Conservation (phyloP, 257 asterid genomes). For the Nicotiana knightiana region DNA sequence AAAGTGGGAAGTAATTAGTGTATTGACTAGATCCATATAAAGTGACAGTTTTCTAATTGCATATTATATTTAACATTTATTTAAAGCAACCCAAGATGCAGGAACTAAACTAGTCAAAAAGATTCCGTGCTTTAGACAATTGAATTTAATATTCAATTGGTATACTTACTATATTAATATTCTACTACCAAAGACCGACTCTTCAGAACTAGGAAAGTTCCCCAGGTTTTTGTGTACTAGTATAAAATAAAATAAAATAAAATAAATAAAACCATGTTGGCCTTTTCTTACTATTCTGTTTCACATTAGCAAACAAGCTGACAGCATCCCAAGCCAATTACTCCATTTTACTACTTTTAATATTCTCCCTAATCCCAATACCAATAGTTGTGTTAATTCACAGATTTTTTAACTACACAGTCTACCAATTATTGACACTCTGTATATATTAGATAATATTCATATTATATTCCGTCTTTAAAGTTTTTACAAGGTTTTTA, state of each 20-base stretch:
- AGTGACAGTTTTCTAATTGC: not conserved
- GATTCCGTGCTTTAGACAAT: not conserved
- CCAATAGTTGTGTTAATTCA: not conserved
- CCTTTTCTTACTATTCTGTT: not conserved
- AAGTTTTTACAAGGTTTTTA: too few relatives aligned
- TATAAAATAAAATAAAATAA: not conserved
- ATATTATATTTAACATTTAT: not conserved
- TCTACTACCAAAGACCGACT: not conserved
- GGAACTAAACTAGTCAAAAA: constrained; percentile 22
- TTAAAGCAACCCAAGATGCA: constrained; percentile 16
- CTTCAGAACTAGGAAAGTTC: constrained; percentile 16
- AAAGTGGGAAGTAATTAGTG: too few relatives aligned
- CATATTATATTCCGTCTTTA: too few relatives aligned
- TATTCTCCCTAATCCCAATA: not conserved
- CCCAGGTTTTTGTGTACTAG: not conserved
- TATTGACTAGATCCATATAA: not conserved
- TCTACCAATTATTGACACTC: not conserved
- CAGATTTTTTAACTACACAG: not conserved
- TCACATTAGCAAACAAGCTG: constrained; percentile 1
- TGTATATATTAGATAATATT: not conserved
- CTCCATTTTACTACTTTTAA: not conserved
- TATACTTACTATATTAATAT: not conserved
- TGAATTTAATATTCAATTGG: not conserved
- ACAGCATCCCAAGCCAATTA: not conserved
- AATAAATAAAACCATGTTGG: not conserved